phyloP scores from a whole-genome alignment of 495 filamentous ascomycete species.

The Daldinia childiae region DNA sequence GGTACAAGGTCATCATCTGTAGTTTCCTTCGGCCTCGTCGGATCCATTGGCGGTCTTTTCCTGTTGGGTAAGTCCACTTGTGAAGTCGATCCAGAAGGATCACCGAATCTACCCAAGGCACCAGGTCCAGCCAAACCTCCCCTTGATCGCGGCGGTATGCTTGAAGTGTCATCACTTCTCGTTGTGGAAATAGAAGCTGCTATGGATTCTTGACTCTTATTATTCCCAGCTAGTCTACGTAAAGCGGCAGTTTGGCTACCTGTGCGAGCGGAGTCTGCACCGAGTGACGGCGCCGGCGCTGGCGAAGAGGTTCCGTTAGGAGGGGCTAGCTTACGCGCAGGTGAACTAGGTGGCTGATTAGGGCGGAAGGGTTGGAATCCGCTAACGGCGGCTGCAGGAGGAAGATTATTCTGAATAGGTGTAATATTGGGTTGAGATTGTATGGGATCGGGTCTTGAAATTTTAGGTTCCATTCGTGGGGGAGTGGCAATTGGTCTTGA shows the following conservation, averaged over 20 bases:
- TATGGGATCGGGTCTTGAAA: slow-evolving; percentile 28
- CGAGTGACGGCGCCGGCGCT: slow-evolving; percentile 39
- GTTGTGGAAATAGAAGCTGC: slow-evolving; percentile 51
- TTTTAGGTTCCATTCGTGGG: slow-evolving; percentile 42
- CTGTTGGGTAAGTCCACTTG: slow-evolving; percentile 60
- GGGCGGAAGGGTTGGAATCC: slow-evolving; percentile 36
- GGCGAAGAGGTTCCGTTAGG: slow-evolving; percentile 55
- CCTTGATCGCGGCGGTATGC: slow-evolving; percentile 60
- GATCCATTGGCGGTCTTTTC: slow-evolving; percentile 64
- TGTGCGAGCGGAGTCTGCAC: slow-evolving; percentile 56
- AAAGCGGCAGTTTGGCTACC: slow-evolving; percentile 55
- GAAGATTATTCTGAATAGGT: slow-evolving; percentile 32
- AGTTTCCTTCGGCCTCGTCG: slow-evolving; percentile 51
- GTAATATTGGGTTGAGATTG: slow-evolving; percentile 33
- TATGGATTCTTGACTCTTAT: slow-evolving; percentile 67
- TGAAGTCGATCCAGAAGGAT: slow-evolving; percentile 49
- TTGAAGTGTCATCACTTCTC: slow-evolving; percentile 59
- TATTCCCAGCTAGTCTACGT: slow-evolving; percentile 57
- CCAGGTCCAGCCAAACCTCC: slow-evolving; percentile 54
- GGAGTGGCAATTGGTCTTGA: slow-evolving; percentile 52
- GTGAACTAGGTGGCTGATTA: slow-evolving; percentile 37
- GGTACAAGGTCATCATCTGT: slow-evolving; percentile 59
- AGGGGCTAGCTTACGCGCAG: slow-evolving; percentile 47
- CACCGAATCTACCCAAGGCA: slow-evolving; percentile 49
- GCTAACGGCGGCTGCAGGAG: slow-evolving; percentile 13